Evolutionary conservation across 108 stramenopile species (phyloP).

Genomic region (Aurantiochytrium sp.): DNA sequence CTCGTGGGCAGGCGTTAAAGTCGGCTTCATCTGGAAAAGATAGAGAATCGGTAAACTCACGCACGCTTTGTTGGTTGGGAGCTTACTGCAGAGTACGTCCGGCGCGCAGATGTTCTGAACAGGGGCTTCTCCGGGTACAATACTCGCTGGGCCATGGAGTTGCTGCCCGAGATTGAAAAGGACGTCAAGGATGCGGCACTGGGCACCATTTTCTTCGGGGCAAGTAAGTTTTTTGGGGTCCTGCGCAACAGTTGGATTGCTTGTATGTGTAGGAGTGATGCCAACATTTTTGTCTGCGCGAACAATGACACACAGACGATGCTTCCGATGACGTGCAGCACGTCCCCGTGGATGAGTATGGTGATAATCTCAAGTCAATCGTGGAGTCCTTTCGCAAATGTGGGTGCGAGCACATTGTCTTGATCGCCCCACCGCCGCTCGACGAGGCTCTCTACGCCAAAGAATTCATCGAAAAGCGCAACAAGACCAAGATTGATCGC

Average conservation of each 20-base stretch:
- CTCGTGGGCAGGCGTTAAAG: background rate
- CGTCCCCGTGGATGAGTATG: background rate
- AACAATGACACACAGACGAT: background rate
- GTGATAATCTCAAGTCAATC: background rate
- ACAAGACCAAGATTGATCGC: background rate
- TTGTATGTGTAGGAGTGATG: no score
- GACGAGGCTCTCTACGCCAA: background rate
- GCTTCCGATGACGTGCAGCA: background rate
- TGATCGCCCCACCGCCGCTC: background rate
- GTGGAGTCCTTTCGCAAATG: background rate
- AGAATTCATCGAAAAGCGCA: background rate
- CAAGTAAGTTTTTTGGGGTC: background rate
- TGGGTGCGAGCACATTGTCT: background rate
- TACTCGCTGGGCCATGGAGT: background rate
- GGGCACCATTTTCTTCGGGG: background rate
- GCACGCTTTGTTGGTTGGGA: no score
- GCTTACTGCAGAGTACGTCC: background rate
- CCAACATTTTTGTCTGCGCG: no score
- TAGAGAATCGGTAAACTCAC: no score
- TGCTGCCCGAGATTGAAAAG: background rate
- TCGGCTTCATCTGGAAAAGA: background rate
- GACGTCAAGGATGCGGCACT: background rate
- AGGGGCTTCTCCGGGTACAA: slow-evolving; percentile 3
- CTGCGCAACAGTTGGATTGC: no score
- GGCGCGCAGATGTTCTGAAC: slow-evolving; percentile 7